Base-by-base conservation (phyloP, 108 stramenopile genomes). In the Bacterosira constricta region DNA sequence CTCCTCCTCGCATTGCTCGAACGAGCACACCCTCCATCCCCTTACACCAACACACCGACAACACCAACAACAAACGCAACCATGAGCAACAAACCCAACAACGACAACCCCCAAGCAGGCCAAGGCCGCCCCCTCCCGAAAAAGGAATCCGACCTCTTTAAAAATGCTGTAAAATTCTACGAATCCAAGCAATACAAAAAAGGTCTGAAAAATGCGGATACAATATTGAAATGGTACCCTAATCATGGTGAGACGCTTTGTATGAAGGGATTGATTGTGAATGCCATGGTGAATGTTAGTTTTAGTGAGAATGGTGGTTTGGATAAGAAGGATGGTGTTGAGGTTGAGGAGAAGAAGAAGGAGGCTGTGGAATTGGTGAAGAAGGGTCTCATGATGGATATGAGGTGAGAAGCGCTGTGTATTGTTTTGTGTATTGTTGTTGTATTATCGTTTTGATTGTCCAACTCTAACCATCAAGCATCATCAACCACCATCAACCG, bases 121-220 rank as follows among this genome's bases (percentile, higher is more conserved):
- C 73, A 82, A 25, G 85, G 86, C 20, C 90, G 86, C 7, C 90
- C 90, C 36, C 88, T 98, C 34, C 96, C 98, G 21, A 96, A 96
- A 73, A 96, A 96, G 74, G 98, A 99, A 75, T 44, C 69, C 9
- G 95, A 96, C 46, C 81, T 97, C 18, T 99, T 99, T 88, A 91
- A 88, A 53, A 83, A 83, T 57, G 87, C 98, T 30, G 84, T 96
- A 46, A 96, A 91, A 63, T 89, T 95, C 58, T 96, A 98, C 63
- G 99, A 99, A 85, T 75, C 54, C 30, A 99, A 99, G 78, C 94
- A 97, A 58, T 98, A 99, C 92, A 99, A 99, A 75, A 98, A 98
- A 79, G 97, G 94, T 0, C 64, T 98, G 27, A 98, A 98, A 70
- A 84, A 90, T 39, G 86, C 94, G 12, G 95, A 98, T 66, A 63